These are phyloP conservation scores for Pascua guehoae DNA, from an alignment of 1,284 basidiomycete species.

Conservation along the genomic window DNA sequence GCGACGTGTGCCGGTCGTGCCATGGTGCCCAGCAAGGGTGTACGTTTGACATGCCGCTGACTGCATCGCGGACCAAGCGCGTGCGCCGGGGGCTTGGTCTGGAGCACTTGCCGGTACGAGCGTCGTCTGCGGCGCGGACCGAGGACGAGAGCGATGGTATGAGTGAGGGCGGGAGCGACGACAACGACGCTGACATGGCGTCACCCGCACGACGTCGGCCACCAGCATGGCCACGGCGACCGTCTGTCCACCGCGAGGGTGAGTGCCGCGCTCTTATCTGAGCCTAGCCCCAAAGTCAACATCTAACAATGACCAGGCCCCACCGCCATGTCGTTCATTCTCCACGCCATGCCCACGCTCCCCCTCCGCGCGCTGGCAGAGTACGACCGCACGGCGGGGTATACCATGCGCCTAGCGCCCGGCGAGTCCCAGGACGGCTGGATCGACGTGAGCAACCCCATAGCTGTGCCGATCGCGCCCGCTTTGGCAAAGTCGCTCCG, in stretches of 20 bases:
- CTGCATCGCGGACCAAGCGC: conserved; percentile 27
- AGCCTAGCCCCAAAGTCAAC: neutral
- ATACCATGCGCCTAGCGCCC: conserved; percentile 14
- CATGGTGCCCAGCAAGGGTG: conserved; percentile 12
- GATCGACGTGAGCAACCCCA: conserved; percentile 13
- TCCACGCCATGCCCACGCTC: conserved; percentile 30
- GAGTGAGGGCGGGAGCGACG: neutral
- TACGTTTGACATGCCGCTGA: conserved; percentile 29
- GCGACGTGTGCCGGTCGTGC: conserved; percentile 22
- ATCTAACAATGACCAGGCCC: conserved; percentile 15
- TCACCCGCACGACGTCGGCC: neutral
- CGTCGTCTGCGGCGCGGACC: neutral
- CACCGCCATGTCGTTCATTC: conserved; percentile 26
- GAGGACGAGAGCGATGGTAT: neutral
- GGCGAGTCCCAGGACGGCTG: conserved; percentile 20
- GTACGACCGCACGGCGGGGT: conserved; percentile 11
- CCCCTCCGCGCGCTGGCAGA: conserved; percentile 19
- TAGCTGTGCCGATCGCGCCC: neutral
- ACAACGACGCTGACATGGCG: neutral
- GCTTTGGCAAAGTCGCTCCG: conserved; percentile 15
- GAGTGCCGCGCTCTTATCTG: neutral
- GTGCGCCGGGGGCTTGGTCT: conserved; percentile 18
- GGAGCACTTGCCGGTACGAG: neutral
- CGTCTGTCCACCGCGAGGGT: conserved; percentile 24
- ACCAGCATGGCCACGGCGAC: neutral